Evolutionary conservation across 2,329 filamentous ascomycete genomes (phyloP), one percentile per base, ranked within the genome.

Genomic region (Botrytis byssoidea): DNA sequence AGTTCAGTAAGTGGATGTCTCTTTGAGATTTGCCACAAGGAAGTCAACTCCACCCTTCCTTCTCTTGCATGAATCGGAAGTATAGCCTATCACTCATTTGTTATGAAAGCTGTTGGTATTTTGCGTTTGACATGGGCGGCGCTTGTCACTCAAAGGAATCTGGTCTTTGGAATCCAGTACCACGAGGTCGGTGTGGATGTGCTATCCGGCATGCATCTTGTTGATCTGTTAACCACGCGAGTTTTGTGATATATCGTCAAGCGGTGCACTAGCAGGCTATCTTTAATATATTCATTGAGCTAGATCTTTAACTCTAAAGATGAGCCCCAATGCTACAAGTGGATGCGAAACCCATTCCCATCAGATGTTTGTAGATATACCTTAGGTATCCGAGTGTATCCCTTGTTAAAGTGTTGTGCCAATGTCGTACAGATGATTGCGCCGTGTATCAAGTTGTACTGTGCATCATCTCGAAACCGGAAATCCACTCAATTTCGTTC

Each of bases 281-380:
- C 65, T 40, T 55, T 37, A 55, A 40, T 29, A 68, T 40, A 55
- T 37, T 25, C 35, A 55, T 40, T 29, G 46, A 68, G 20, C 46
- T 68, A 40, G 65, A 55, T 40, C 46, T 68, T 68, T 29, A 20
- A 68, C 35, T 68, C 37, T 35, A 51, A 35, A 68, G 46, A 68
- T 68, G 65, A 40, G 25, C 65, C 65, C 46, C 65, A 42, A 42
- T 68, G 35, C 65, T 68, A 68, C 65, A 68, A 68, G 48, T 55
- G 65, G 35, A 32, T 57, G 65, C 65, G 35, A 42, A 40, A 22
- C 29, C 22, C 46, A 55, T 9, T 25, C 22, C 65, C 35, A 40
- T 67, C 46, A 40, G 4, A 68, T 42, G 35, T 68, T 66, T 55
- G 46, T 55, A 57, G 48, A 68, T 68, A 55, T 68, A 55, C 46